A percentile compares a stretch with the other conserved stretches of the same genome.
phyloP scores from a whole-genome alignment of 495 filamentous ascomycete genomes.

The Neurospora cerealis region DNA sequence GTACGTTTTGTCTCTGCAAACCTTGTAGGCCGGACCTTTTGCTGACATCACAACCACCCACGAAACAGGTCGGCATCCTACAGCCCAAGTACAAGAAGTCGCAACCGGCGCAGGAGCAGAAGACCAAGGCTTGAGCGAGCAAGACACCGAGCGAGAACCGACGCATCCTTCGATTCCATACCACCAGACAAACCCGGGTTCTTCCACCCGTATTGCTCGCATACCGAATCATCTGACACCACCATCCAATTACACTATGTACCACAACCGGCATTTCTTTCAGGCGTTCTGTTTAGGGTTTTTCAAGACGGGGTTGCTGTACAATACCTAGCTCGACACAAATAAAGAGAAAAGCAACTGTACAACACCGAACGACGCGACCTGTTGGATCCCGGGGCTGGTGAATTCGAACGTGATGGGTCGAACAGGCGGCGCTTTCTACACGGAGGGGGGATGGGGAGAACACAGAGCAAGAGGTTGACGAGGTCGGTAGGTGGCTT shows the following conservation, averaged over 20 bases:
- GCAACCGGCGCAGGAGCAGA: neutral
- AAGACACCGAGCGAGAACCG: neutral
- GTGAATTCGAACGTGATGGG: neutral
- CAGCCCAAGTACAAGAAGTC: neutral
- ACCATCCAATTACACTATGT: neutral
- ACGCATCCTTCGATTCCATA: neutral
- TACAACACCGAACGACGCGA: neutral
- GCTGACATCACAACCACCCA: neutral
- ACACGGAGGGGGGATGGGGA: neutral
- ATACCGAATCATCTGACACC: neutral
- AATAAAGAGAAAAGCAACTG: neutral
- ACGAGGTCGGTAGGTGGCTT: neutral
- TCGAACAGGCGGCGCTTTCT: neutral
- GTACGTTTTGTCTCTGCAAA: constrained; percentile 38
- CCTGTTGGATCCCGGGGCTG: neutral
- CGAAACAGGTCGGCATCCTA: neutral
- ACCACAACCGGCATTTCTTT: neutral
- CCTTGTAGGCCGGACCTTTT: neutral
- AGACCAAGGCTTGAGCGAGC: neutral
- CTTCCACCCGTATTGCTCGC: neutral
- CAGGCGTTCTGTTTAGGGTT: neutral
- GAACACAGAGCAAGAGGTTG: neutral
- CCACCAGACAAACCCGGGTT: neutral
- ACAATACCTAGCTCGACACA: neutral
- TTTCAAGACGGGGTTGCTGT: neutral